Evolutionary conservation across 1,284 basidiomycete species (phyloP).

Genomic region (Pseudomicrostroma phylloplanum): DNA sequence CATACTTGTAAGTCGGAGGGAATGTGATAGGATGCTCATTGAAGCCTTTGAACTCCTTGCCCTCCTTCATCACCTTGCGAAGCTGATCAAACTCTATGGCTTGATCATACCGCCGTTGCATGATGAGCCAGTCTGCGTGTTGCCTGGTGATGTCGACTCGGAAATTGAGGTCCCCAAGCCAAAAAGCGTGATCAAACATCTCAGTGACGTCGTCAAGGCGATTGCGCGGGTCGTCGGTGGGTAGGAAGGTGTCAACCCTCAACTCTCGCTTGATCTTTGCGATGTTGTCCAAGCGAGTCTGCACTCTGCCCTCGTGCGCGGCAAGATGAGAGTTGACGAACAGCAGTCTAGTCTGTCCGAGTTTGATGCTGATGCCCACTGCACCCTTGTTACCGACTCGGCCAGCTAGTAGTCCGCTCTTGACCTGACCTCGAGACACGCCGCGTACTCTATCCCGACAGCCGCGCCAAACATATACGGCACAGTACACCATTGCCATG

Average conservation of each 20-base stretch:
- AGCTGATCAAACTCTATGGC: conserved; percentile 69
- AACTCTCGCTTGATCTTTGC: conserved; percentile 56
- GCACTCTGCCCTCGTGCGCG: conserved; percentile 42
- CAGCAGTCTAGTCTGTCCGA: conserved; percentile 67
- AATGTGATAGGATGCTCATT: conserved; percentile 52
- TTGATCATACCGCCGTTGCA: conserved; percentile 53
- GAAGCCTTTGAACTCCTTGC: conserved; percentile 60
- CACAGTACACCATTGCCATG: conserved; percentile 63
- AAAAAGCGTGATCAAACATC: conserved; percentile 72
- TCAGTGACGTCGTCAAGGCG: conserved; percentile 64
- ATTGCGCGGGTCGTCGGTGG: conserved; percentile 57
- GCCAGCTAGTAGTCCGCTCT: conserved; percentile 77
- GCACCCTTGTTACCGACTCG: conserved; percentile 71
- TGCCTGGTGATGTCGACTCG: conserved; percentile 55
- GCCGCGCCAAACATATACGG: conserved; percentile 45
- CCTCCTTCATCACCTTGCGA: conserved; percentile 61
- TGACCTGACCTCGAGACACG: conserved; percentile 60
- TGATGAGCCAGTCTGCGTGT: conserved; percentile 58
- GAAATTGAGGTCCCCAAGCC: conserved; percentile 66
- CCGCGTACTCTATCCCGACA: conserved; percentile 45
- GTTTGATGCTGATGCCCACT: conserved; percentile 71
- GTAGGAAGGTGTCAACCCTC: conserved; percentile 58
- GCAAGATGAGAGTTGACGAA: conserved; percentile 85
- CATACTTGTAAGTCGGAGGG: conserved; percentile 68
- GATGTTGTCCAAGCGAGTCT: conserved; percentile 50